A percentile compares a stretch with the other conserved stretches of the same genome.
Evolutionary conservation across 306 rosid genomes (phyloP).

Genomic region (Vigna hirtella): DNA sequence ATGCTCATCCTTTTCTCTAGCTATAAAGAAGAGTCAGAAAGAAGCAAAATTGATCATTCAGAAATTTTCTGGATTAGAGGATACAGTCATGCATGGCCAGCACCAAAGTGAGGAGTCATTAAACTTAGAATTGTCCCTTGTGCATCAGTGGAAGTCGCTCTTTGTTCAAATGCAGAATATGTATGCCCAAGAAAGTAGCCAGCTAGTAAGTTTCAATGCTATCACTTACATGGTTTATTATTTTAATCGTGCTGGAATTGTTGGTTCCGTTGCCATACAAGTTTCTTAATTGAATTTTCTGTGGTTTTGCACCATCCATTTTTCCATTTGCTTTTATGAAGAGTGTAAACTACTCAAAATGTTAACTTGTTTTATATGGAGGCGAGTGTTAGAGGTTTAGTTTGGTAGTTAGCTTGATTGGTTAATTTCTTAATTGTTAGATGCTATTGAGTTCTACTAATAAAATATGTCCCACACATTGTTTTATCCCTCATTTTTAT

Average conservation of each 20-base stretch:
- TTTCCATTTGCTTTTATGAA: not conserved
- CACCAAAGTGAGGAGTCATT: constrained; percentile 49
- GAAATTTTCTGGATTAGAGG: constrained; percentile 64
- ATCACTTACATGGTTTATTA: not conserved
- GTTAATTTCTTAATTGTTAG: not conserved
- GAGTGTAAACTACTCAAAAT: not conserved
- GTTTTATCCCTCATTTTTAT: not conserved
- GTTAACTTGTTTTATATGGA: not conserved
- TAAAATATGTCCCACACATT: not conserved
- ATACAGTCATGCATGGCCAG: constrained; percentile 40
- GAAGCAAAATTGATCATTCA: constrained; percentile 71
- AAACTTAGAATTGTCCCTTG: constrained; percentile 65
- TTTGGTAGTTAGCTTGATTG: not conserved
- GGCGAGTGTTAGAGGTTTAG: not conserved
- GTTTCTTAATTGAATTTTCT: constrained; percentile 3
- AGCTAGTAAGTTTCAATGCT: constrained; percentile 71
- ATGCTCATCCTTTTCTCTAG: constrained; percentile 43
- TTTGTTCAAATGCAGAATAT: constrained; percentile 74
- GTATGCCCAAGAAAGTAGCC: constrained; percentile 65
- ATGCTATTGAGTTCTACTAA: not conserved
- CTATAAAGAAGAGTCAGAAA: constrained; percentile 80
- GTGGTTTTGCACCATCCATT: not conserved
- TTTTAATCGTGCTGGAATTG: constrained; percentile 13
- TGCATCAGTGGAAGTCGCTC: constrained; percentile 86
- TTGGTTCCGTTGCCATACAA: constrained; percentile 24